Evolutionary conservation across 495 filamentous ascomycete species (phyloP).

Genomic region (Ascodesmis nigricans): DNA sequence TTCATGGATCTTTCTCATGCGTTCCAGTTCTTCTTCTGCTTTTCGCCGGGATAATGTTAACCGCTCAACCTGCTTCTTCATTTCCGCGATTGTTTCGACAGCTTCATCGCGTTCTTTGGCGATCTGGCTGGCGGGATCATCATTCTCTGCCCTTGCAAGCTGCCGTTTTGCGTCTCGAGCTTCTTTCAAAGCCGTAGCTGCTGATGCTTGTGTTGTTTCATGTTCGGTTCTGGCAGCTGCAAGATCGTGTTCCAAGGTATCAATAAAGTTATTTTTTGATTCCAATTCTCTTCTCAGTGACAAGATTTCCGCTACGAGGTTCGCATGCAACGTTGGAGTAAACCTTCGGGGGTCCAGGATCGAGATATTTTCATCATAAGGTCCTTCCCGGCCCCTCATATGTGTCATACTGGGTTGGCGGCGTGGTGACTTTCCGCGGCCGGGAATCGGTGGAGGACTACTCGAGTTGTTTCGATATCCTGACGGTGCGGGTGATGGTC

Average conservation of each 20-base stretch:
- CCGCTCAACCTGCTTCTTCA: constrained; percentile 55
- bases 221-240: constrained; percentile 49
- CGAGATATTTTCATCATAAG: constrained; percentile 49
- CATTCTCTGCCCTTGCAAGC: constrained; percentile 65
- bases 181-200: constrained; percentile 46
- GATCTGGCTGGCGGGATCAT: constrained; percentile 61
- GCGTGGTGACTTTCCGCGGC: constrained; percentile 15
- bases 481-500: constrained; percentile 39
- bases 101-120: constrained; percentile 73
- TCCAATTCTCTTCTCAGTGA: constrained; percentile 71
- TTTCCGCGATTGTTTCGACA: constrained; percentile 46
- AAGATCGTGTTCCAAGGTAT: constrained; percentile 55
- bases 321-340: constrained; percentile 86
- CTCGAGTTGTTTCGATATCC: constrained; percentile 37
- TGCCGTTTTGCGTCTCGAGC: constrained; percentile 62
- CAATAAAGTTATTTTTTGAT: constrained; percentile 61
- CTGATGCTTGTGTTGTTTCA: constrained; percentile 38
- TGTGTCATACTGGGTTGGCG: constrained; percentile 26
- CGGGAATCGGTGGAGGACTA: constrained; percentile 27
- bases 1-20: constrained; percentile 53
- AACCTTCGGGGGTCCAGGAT: constrained; percentile 75
- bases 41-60: constrained; percentile 53
- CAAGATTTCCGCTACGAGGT: constrained; percentile 82
- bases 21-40: constrained; percentile 65
- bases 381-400: constrained; percentile 24